phyloP scores from a whole-genome alignment of 495 filamentous ascomycete species.

The Neurospora africana region DNA sequence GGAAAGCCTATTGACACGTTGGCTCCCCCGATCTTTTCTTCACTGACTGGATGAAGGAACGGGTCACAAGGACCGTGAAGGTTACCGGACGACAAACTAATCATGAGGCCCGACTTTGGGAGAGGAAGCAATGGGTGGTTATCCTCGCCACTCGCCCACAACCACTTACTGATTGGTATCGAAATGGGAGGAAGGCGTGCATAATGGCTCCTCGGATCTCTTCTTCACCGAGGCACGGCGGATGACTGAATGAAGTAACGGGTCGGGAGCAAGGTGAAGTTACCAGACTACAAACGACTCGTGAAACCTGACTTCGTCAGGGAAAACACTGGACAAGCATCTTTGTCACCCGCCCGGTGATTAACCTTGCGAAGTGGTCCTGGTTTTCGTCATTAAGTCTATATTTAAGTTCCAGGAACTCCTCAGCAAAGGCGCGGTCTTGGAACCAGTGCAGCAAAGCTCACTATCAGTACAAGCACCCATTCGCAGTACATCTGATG shows the following conservation, averaged over 20 bases:
- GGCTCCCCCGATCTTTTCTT: background rate
- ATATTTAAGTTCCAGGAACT: background rate
- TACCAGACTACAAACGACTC: background rate
- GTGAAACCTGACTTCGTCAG: background rate
- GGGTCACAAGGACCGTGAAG: background rate
- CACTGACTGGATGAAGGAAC: background rate
- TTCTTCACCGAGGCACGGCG: background rate
- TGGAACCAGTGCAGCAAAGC: background rate
- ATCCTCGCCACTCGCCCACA: too few species aligned
- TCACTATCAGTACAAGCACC: background rate
- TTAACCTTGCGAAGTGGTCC: background rate
- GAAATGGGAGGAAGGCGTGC: too few species aligned
- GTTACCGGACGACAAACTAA: background rate
- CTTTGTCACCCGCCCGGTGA: background rate
- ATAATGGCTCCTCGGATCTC: background rate
- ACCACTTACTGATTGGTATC: too few species aligned
- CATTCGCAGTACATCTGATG: too few species aligned
- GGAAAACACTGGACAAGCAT: background rate
- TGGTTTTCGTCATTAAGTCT: background rate
- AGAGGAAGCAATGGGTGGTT: too few species aligned
- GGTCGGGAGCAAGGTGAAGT: background rate
- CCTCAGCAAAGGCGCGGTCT: background rate
- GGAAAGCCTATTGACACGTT: background rate
- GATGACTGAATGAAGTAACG: background rate
- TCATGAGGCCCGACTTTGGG: background rate